Base-by-base conservation (phyloP, 129 eudicot species). In the Helianthus tuberosus region DNA sequence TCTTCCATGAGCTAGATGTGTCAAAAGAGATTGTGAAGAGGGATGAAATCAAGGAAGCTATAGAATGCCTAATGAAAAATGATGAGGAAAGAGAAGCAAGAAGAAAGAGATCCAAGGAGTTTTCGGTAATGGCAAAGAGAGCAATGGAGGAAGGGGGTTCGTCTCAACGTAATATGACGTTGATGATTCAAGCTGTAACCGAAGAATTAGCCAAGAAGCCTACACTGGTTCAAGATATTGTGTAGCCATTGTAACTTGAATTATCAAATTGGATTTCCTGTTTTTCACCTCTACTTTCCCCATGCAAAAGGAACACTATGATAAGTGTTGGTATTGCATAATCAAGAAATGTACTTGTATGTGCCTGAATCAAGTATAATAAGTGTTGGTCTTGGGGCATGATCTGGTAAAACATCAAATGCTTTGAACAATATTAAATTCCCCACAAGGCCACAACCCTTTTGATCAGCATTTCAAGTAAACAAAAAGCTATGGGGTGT, bases 121-220 rank as follows among this genome's bases (percentile, higher is more conserved):
- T 86, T 3, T 74, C 73, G 39, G 52, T 75, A 35, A 70, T 69
- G 83, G 96, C 96, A 16, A 81, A 58, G 16, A 74, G 46, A 11
- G 82, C 91, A 41, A 73, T 74, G 68, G 87, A 82, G 74, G 73
- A 77, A 77, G 84, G 83, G 14, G 89, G 89, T 38, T 85, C 89
- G 15, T 85, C 86, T 52, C 16, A 67, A 10, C n/a, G 62, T 38
- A 81, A 85, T 64, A 63, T 79, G 41, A 62, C 57, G 7, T 3
- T 17, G 32, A 55, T 82, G 67, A 66, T 81, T 36, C 71, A 85
- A 82, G 77, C 61, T 4, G 20, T 85, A 5, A 51, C 5, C 0
- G 36, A 75, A 57, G 69, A 81, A 46, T 29, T 52, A 25, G 32
- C 36, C 11, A 41, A 70, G 13, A 27, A 29, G 14, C 27, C 9